Evolutionary conservation across 1,284 basidiomycete species (phyloP).

Genomic region (Lentinula novae-zelandiae): DNA sequence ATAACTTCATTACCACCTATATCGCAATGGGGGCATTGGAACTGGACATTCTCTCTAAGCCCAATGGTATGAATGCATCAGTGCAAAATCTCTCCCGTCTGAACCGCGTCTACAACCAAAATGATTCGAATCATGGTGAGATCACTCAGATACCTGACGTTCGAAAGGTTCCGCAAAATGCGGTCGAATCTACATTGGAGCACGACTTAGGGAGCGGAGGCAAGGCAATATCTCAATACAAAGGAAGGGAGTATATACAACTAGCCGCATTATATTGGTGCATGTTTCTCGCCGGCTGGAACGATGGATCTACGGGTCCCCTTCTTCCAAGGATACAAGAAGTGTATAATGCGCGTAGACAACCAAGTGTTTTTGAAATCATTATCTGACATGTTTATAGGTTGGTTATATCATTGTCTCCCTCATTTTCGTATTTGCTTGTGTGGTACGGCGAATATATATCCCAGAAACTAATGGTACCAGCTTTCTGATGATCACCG

Average conservation of each 20-base stretch:
- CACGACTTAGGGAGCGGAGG: not conserved
- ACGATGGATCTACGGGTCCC: conserved; percentile 17
- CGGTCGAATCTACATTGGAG: not conserved
- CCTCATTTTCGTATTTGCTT: conserved; percentile 21
- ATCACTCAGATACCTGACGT: not conserved
- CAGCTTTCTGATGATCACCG: not conserved
- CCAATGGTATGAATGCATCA: not conserved
- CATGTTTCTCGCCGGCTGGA: conserved; percentile 17
- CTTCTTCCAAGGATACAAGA: conserved; percentile 16
- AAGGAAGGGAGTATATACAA: conserved; percentile 5
- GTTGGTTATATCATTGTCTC: conserved; percentile 13
- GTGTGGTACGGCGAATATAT: conserved; percentile 2
- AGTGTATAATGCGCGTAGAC: conserved; percentile 12
- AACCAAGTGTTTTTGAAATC: not conserved
- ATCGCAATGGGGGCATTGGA: not conserved
- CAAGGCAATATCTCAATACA: not conserved
- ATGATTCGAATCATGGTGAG: not conserved
- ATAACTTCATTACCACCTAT: not conserved
- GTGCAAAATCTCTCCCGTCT: not conserved
- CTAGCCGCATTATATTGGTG: conserved; percentile 12
- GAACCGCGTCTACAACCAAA: not conserved
- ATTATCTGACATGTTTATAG: too few relatives aligned
- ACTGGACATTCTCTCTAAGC: not conserved
- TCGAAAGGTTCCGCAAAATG: not conserved
- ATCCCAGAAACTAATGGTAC: not conserved